These are phyloP conservation scores for Cornus kousa DNA, from an alignment of 148 eudicot species.

Conservation along the genomic window DNA sequence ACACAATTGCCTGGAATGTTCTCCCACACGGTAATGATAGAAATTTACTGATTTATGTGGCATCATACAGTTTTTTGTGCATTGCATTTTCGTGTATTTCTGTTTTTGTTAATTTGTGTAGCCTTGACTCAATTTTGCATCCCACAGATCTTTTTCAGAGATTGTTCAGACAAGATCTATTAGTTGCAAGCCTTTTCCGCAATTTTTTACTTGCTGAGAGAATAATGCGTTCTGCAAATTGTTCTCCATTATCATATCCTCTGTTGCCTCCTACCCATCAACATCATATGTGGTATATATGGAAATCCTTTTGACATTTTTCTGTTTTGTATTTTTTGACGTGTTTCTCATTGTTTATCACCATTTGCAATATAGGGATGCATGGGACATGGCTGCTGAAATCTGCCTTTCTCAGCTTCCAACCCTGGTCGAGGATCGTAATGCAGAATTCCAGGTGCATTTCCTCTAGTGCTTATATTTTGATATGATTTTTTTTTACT, in stretches of 20 bases:
- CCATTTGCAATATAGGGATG: constrained; percentile 57
- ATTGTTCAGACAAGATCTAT: constrained; percentile 92
- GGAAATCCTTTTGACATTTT: constrained; percentile 1
- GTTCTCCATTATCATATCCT: constrained; percentile 91
- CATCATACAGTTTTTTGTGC: background rate
- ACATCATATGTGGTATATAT: constrained; percentile 94
- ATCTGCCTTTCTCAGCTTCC: constrained; percentile 96
- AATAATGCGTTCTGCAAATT: constrained; percentile 98
- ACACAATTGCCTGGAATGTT: constrained; percentile 99
- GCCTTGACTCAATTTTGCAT: constrained; percentile 6
- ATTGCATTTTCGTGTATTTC: background rate
- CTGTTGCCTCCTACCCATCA: constrained; percentile 96
- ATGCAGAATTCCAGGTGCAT: constrained; percentile 84
- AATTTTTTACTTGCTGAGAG: constrained; percentile 97
- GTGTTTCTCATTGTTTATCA: constrained; percentile 17
- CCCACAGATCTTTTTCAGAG: constrained; percentile 85
- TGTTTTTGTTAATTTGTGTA: constrained; percentile 8
- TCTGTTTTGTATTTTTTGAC: constrained; percentile 2
- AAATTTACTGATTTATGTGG: background rate
- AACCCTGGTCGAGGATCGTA: constrained; percentile 69
- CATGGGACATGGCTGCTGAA: constrained; percentile 99
- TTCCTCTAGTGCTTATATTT: background rate
- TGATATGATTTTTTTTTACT: background rate
- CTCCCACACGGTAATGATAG: constrained; percentile 77
- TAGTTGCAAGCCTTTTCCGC: constrained; percentile 95